phyloP scores from a whole-genome alignment of 139 green algal species.

The Chlamydomonas sp. region DNA sequence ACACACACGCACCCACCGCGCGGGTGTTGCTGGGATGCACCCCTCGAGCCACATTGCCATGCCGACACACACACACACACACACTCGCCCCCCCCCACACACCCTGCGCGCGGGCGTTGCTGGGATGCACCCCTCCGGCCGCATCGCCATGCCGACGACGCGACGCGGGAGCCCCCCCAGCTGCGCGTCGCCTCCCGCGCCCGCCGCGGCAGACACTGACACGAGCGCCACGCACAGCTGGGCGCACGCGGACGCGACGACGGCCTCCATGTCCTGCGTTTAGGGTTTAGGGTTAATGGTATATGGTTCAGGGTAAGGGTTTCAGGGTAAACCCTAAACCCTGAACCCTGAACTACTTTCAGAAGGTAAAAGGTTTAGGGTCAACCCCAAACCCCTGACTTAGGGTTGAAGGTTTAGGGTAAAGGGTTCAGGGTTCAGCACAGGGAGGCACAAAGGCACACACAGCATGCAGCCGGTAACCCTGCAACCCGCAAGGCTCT shows the following conservation, averaged over 20 bases:
- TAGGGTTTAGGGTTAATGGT: conserved; percentile 5
- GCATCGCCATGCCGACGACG: conserved; percentile 1
- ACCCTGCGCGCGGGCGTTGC: conserved; percentile 30
- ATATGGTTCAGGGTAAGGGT: too few species aligned
- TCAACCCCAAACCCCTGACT: background rate
- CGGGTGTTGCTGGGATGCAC: too few species aligned
- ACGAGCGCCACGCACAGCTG: conserved; percentile 12
- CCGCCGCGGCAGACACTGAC: conserved; percentile 9
- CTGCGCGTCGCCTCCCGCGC: conserved; percentile 3
- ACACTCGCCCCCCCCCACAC: background rate
- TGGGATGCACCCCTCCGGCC: conserved; percentile 21
- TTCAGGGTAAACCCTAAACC: too few species aligned
- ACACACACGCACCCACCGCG: too few species aligned
- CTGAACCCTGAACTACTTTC: too few species aligned
- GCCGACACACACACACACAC: too few species aligned
- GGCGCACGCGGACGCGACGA: background rate
- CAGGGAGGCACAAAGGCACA: too few species aligned
- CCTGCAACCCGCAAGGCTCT: too few species aligned
- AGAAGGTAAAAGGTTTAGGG: background rate
- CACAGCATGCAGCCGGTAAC: too few species aligned
- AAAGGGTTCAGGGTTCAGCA: background rate
- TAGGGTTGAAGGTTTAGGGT: background rate
- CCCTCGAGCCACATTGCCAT: too few species aligned
- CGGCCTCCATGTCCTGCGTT: conserved; percentile 1
- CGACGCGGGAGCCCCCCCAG: background rate